A percentile compares a stretch with the other conserved stretches of the same genome.
Evolutionary conservation across 2,329 filamentous ascomycete species (phyloP).

Genomic region (Raffaelea deltoideospora): DNA sequence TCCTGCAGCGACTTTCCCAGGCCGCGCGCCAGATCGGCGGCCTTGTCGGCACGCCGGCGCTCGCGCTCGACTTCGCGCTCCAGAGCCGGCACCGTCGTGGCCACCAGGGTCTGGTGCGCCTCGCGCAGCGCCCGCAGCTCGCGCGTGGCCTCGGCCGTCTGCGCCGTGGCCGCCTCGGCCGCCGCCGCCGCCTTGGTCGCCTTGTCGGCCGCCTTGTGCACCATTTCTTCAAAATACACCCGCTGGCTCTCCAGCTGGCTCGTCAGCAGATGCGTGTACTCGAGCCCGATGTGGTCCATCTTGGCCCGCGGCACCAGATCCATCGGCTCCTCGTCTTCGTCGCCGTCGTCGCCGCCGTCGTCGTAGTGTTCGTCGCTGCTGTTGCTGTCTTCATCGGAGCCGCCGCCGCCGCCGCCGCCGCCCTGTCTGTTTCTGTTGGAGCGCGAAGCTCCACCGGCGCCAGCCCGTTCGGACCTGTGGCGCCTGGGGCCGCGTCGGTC

Average conservation of each 20-base stretch:
- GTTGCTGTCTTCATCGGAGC: conserved; percentile 1
- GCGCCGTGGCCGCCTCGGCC: conserved; percentile 44
- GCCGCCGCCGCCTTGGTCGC: conserved; percentile 56
- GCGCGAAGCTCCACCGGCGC: no score
- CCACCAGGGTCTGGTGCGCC: conserved; percentile 34
- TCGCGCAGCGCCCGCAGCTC: conserved; percentile 37
- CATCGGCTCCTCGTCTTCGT: conserved; percentile 20
- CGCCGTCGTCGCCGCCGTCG: conserved; percentile 2
- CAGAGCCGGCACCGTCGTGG: conserved; percentile 47
- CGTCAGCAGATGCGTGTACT: conserved; percentile 88
- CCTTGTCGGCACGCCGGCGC: conserved; percentile 52
- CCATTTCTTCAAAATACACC: conserved; percentile 83
- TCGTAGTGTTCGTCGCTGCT: conserved; percentile 5
- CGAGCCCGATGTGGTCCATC: conserved; percentile 65
- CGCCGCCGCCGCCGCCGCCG: conserved; percentile 1
- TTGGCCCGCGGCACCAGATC: conserved; percentile 55
- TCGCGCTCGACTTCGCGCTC: conserved; percentile 61
- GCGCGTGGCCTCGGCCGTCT: conserved; percentile 31
- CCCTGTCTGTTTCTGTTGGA: no score
- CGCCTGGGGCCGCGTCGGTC: no score
- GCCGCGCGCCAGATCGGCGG: conserved; percentile 59
- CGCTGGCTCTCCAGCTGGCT: conserved; percentile 88
- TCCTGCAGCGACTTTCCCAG: conserved; percentile 66
- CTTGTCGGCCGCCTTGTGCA: conserved; percentile 81
- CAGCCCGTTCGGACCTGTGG: no score